Percentiles rank a stretch among this genome's conserved stretches.
These are phyloP conservation scores for Blastocystis sp. DNA, from an alignment of 352 stramenopile genomes.

Conservation along the genomic window DNA sequence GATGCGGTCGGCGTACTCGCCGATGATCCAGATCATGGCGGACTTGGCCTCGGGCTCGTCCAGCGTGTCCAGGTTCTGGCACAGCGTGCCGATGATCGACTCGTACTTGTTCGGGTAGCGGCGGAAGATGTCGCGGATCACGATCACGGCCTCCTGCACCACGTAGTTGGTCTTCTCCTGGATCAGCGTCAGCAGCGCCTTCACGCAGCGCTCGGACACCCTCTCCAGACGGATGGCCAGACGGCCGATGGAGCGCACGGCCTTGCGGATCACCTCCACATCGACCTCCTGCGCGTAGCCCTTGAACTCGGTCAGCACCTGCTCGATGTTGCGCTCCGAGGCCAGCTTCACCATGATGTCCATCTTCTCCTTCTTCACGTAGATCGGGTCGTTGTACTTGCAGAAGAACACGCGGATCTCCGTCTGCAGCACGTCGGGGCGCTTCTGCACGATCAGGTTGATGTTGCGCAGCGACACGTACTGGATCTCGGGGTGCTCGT, in stretches of 20 bases:
- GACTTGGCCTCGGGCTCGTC: slow-evolving; percentile 98
- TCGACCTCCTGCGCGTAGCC: slow-evolving; percentile 98
- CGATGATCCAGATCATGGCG: slow-evolving; percentile 99
- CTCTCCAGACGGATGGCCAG: slow-evolving; percentile 95
- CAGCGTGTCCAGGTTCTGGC: slow-evolving; percentile 97
- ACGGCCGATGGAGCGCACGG: slow-evolving; percentile 92
- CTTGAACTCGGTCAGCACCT: slow-evolving; percentile 95
- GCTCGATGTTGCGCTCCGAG: slow-evolving; percentile 95
- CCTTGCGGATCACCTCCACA: slow-evolving; percentile 95
- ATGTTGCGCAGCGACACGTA: slow-evolving; percentile 98
- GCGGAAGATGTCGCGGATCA: slow-evolving; percentile 99
- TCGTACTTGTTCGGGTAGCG: slow-evolving; percentile 99
- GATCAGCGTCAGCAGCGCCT: slow-evolving; percentile 95
- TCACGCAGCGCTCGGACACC: slow-evolving; percentile 95
- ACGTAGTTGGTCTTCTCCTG: slow-evolving; percentile 99
- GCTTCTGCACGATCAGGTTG: slow-evolving; percentile 98
- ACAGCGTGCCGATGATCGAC: slow-evolving; percentile 95
- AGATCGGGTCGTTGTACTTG: slow-evolving; percentile 74
- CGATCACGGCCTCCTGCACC: slow-evolving; percentile 96
- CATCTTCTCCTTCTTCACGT: slow-evolving; percentile 98
- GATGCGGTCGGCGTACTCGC: slow-evolving; percentile 93
- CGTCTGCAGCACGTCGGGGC: slow-evolving; percentile 89
- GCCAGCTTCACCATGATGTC: slow-evolving; percentile 98
- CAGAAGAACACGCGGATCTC: slow-evolving; percentile 75
- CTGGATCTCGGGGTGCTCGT: slow-evolving; percentile 95